Evolutionary conservation across 2,329 filamentous ascomycete species (phyloP), one percentile per base, ranked within the genome.

Genomic region (Drechmeria coniospora): DNA sequence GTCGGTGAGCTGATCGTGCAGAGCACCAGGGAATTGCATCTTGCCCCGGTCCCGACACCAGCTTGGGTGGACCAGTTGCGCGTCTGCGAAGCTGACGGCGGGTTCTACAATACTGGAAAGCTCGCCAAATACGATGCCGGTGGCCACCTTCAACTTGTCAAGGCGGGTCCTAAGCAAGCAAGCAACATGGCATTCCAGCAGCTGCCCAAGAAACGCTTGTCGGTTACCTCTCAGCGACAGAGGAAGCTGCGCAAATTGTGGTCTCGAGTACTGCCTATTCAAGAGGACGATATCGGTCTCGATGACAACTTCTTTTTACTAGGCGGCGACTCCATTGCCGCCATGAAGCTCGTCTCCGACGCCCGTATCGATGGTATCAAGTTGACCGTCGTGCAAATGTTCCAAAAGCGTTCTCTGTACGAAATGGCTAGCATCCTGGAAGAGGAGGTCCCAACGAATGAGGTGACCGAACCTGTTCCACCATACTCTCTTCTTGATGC

Each of bases 301-400:
- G 59, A 69, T 8, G 62, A 72, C 38, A 68, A 63, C 47, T 74
- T 74, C 48, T 73, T 74, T 55, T 57, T 59, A 3, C 56, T 72
- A 0, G 68, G 69, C 1, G 69, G 69, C 13, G 68, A 74, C 46
- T 74, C 68, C 0, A 65, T 74, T 15, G 49, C 59, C 1, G 68
- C 68, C 2, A 76, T 75, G 66, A 69, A 65, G 41, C 50, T 75
- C 1, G 69, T 73, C 1, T 63, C 68, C 3, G 61, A 64, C 29
- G 59, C 65, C 3, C 53, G 67, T 14, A 49, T 54, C 2, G 56
- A 59, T 15, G 60, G 59, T 0, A 43, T 67, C 27, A 49, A 53
- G 6, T 39, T 74, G 15, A 65, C 57, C 1, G 69, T 74, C 2
- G 61, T 63, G 2, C 57, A 67, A 15, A 63, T 73, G 30, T 73